phyloP scores from a whole-genome alignment of 139 green algal genomes.

The Tetradesmus lagerheimii region DNA sequence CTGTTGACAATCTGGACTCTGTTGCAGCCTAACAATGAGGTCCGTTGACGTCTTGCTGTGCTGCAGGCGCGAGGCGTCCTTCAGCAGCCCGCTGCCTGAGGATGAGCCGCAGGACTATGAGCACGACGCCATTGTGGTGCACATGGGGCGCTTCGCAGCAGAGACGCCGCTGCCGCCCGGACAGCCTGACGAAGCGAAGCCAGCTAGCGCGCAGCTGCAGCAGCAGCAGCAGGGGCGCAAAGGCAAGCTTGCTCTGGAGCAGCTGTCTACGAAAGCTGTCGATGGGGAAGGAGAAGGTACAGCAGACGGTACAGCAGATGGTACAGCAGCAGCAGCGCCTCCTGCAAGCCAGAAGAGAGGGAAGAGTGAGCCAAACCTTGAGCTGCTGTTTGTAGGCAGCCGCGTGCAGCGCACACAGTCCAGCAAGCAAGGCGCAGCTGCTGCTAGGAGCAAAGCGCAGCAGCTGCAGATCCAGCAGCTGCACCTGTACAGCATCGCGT shows the following conservation, averaged over 20 bases:
- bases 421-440: neutral
- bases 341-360: neutral
- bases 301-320: neutral
- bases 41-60: neutral
- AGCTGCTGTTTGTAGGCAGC: neutral
- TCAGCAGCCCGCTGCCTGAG: constrained; percentile 2
- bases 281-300: neutral
- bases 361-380: neutral
- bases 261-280: neutral
- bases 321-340: neutral
- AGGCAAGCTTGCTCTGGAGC: neutral
- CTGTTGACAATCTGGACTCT: no score
- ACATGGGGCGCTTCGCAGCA: constrained; percentile 34
- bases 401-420: neutral
- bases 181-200: neutral
- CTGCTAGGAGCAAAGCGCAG: neutral
- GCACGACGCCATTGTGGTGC: constrained; percentile 33
- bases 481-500: constrained; percentile 28
- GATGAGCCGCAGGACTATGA: constrained; percentile 36
- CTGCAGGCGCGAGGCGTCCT: constrained; percentile 9
- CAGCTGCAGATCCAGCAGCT: neutral
- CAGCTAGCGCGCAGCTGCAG: neutral
- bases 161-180: neutral
- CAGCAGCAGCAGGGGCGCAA: neutral
- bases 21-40: no score